Percentiles rank a stretch among this genome's conserved stretches.
These are phyloP conservation scores for Globisporangium barbulae DNA, from an alignment of 352 stramenopile species.

Conservation along the genomic window DNA sequence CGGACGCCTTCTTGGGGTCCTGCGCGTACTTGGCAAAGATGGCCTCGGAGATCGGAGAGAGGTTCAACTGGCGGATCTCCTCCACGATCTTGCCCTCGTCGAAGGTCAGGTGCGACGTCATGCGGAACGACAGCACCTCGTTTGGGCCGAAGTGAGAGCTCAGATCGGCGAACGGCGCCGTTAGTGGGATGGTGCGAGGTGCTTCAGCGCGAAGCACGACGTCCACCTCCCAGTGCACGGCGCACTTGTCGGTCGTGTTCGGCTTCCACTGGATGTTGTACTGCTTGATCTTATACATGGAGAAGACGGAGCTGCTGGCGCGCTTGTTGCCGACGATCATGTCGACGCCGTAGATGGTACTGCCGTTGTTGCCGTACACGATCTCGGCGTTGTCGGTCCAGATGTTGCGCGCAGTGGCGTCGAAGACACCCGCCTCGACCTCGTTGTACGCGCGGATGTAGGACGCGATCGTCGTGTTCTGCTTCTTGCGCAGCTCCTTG, in stretches of 20 bases:
- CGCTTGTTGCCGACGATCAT: constrained; percentile 66
- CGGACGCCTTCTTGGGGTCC: constrained; percentile 49
- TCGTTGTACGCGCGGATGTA: constrained; percentile 82
- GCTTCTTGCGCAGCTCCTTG: constrained; percentile 77
- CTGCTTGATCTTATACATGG: constrained; percentile 81
- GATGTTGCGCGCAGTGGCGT: constrained; percentile 44
- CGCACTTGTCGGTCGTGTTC: constrained; percentile 61
- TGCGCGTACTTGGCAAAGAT: constrained; percentile 47
- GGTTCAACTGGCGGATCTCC: constrained; percentile 74
- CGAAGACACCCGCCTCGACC: constrained; percentile 42
- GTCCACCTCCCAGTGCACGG: constrained; percentile 75
- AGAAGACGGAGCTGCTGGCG: constrained; percentile 56
- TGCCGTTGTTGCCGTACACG: constrained; percentile 51
- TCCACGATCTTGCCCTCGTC: constrained; percentile 73
- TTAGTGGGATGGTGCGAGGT: constrained; percentile 52
- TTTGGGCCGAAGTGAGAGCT: constrained; percentile 37
- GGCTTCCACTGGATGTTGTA: constrained; percentile 79
- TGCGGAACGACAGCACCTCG: constrained; percentile 65
- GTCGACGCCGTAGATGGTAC: constrained; percentile 44
- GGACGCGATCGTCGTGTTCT: constrained; percentile 67
- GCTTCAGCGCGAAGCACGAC: constrained; percentile 47
- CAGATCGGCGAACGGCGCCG: constrained; percentile 62
- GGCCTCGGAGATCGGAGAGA: constrained; percentile 53
- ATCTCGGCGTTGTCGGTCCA: constrained; percentile 71
- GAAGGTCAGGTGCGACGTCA: constrained; percentile 80